phyloP scores from a whole-genome alignment of 2,329 filamentous ascomycete genomes.

The Colletotrichum sansevieriae region DNA sequence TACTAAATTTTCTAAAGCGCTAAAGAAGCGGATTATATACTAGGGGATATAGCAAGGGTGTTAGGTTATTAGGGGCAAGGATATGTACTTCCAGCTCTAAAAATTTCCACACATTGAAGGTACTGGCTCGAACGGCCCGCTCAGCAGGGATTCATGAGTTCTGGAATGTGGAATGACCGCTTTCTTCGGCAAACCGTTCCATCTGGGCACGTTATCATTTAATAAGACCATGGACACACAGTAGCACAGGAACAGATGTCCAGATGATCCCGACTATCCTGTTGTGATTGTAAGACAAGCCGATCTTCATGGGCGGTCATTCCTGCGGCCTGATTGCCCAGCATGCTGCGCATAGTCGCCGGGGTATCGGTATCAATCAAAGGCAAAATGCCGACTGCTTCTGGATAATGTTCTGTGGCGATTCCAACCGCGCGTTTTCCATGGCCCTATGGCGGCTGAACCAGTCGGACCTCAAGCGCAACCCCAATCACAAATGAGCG shows the following conservation, averaged over 20 bases:
- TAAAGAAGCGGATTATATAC: no score
- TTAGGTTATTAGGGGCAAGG: no score
- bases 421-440: conserved; percentile 5
- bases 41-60: no score
- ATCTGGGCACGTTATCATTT: no score
- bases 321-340: conserved; percentile 32
- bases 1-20: no score
- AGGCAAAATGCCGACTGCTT: not conserved
- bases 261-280: not conserved
- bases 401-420: not conserved
- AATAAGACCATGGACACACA: not conserved
- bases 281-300: conserved; percentile 11
- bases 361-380: conserved; percentile 3
- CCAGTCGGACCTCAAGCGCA: conserved; percentile 7
- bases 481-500: conserved; percentile 12
- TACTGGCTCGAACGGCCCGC: conserved; percentile 34
- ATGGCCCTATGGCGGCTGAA: conserved; percentile 4
- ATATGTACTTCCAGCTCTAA: no score
- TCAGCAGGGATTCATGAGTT: conserved; percentile 2
- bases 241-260: not conserved
- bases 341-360: conserved; percentile 23
- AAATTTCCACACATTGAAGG: no score
- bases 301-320: conserved; percentile 28
- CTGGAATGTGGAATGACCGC: conserved; percentile 10
- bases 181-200: no score